Conservation (phyloP, 495 filamentous ascomycete genomes). For the Glonium stellatum region DNA sequence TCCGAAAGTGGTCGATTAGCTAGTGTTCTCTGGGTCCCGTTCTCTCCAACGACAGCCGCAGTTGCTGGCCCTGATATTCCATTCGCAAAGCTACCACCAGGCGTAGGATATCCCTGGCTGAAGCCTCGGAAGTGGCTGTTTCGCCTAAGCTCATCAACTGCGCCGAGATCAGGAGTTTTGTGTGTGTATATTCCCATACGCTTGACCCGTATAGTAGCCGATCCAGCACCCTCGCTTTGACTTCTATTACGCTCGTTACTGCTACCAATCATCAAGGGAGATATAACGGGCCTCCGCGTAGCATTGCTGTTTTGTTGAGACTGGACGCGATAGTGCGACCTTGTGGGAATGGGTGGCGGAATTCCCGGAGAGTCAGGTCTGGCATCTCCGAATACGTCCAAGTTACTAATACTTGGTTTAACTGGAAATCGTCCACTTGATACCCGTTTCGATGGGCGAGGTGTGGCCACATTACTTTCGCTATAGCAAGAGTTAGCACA, state of each 20-base stretch:
- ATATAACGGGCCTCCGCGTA: slow-evolving; percentile 56
- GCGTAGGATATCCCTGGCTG: slow-evolving; percentile 39
- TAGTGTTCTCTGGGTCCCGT: slow-evolving; percentile 58
- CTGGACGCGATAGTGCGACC: slow-evolving; percentile 70
- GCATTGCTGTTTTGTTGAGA: slow-evolving; percentile 54
- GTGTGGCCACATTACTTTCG: slow-evolving; percentile 59
- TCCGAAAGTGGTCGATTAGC: slow-evolving; percentile 61
- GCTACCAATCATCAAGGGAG: slow-evolving; percentile 66
- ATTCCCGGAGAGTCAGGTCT: slow-evolving; percentile 26
- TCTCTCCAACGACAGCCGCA: slow-evolving; percentile 19
- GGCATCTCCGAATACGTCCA: slow-evolving; percentile 30
- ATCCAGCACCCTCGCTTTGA: slow-evolving; percentile 78
- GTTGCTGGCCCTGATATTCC: slow-evolving; percentile 22
- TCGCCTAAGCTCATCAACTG: slow-evolving; percentile 68
- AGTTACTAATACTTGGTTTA: slow-evolving; percentile 57
- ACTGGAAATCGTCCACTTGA: slow-evolving; percentile 78
- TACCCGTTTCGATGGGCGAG: slow-evolving; percentile 65
- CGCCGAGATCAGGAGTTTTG: slow-evolving; percentile 65
- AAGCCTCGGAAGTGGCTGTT: slow-evolving; percentile 77
- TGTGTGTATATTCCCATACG: slow-evolving; percentile 82
- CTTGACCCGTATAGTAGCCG: slow-evolving; percentile 54
- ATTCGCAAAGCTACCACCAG: slow-evolving; percentile 7
- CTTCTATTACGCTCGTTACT: slow-evolving; percentile 78
- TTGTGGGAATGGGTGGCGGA: slow-evolving; percentile 62
- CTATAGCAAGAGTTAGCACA: slow-evolving; percentile 12